These are phyloP conservation scores for Diplosphaera chodatii DNA, from an alignment of 139 green algal genomes.

Conservation along the genomic window DNA sequence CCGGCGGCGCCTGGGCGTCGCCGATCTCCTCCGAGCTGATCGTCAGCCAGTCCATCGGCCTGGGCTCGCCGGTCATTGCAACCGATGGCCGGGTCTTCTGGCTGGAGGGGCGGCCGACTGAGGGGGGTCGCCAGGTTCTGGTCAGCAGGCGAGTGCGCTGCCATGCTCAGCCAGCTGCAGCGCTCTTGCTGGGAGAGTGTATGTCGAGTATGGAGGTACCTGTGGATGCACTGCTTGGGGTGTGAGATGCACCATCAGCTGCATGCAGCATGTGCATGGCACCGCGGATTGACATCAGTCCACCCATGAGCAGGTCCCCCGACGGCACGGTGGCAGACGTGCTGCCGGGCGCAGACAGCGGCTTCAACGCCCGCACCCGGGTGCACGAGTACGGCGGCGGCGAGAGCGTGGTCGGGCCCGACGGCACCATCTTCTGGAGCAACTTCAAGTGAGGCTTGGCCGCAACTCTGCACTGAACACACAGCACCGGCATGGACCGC, in stretches of 20 bases:
- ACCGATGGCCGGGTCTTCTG: slow-evolving; percentile 42
- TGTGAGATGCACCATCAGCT: too few relatives aligned
- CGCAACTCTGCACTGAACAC: too few relatives aligned
- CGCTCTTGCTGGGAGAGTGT: too few relatives aligned
- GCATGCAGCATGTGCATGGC: too few relatives aligned
- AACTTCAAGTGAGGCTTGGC: slow-evolving; percentile 52
- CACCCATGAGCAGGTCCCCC: slow-evolving; percentile 1
- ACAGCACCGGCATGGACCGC: too few relatives aligned
- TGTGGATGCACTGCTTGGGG: too few relatives aligned
- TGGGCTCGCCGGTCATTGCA: slow-evolving; percentile 24
- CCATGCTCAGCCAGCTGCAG: not conserved
- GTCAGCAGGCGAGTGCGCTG: slow-evolving; percentile 20
- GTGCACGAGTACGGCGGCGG: slow-evolving; percentile 70
- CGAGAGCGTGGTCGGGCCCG: slow-evolving; percentile 26
- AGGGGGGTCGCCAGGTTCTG: slow-evolving; percentile 58
- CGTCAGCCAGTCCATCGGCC: slow-evolving; percentile 29
- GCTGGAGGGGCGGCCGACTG: slow-evolving; percentile 52
- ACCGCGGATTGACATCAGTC: not conserved
- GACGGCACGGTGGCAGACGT: slow-evolving; percentile 41
- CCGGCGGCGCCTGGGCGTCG: slow-evolving; percentile 41
- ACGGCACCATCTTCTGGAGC: slow-evolving; percentile 43
- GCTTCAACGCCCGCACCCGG: slow-evolving; percentile 62
- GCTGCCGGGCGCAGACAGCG: slow-evolving; percentile 32
- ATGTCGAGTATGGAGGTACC: too few relatives aligned
- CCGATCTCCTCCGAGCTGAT: slow-evolving; percentile 56